Evolutionary conservation across 148 eudicot genomes (phyloP), one percentile per base, ranked within the genome.

Genomic region (Mesembryanthemum crystallinum): DNA sequence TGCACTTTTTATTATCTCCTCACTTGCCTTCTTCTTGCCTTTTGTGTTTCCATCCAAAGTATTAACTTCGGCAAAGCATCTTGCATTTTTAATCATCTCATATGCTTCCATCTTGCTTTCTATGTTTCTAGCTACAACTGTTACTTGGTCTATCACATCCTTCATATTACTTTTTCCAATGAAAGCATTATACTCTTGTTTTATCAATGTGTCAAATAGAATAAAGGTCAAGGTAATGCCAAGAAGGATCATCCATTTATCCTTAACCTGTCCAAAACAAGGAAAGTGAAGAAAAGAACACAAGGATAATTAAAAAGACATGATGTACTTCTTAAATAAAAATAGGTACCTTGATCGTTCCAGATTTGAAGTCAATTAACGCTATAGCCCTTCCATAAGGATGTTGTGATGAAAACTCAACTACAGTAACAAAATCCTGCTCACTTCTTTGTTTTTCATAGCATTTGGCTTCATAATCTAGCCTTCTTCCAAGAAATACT

Each of bases 331-430:
- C n/a, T 21, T 72, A 33, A 45, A 63, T 39, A 5, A 61, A 28
- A 68, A 68, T 71, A 47, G 39, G 58, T 80, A 95, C 99, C 87
- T 82, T 84, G 74, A 87, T 72, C 60, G 79, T 73, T 78, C 92
- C 89, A 77, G 85, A 82, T 77, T 83, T 87, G 27, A 92, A 80
- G 89, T 92, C 87, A 27, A 89, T 71, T 71, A 95, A 82, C 54
- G 96, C 92, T 72, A 85, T 81, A 65, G 96, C 91, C 71, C 67
- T 86, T 45, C 99, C 99, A 65, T 95, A 95, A 65, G 99, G 99
- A 68, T 86, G 67, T 69, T 85, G 87, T 18, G 80, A 72, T 5
- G 96, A 90, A 78, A 92, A 92, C 77, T 88, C 96, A 67, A 92
- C 87, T n/a, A 88, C 88, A 21, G 97, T 92, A 45, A 91, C 69